phyloP scores from a whole-genome alignment of 2,329 filamentous ascomycete species.

The Didymella lethalis region DNA sequence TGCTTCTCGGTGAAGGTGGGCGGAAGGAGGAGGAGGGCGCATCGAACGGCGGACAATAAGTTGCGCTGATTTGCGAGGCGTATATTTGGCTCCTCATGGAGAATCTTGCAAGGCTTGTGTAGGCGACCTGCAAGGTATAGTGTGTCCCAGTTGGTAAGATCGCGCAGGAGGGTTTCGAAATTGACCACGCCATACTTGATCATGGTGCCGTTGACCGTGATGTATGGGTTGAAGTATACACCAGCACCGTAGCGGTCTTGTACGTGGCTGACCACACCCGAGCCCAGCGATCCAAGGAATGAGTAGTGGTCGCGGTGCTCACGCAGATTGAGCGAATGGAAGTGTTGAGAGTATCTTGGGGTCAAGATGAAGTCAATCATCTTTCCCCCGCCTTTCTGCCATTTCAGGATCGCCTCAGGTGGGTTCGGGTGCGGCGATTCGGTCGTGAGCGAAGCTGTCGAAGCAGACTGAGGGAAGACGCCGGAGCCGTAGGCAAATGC shows the following conservation, averaged over 20 bases:
- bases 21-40: constrained; percentile 85
- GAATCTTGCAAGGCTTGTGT: constrained; percentile 97
- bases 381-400: constrained; percentile 87
- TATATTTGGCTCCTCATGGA: constrained; percentile 90
- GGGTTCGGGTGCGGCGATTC: constrained; percentile 81
- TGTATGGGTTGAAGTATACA: constrained; percentile 96
- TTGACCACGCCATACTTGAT: constrained; percentile 99
- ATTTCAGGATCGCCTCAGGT: constrained; percentile 79
- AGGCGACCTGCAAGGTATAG: constrained; percentile 95
- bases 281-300: constrained; percentile 80
- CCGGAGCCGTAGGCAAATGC: constrained; percentile 97
- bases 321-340: constrained; percentile 90
- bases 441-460: constrained; percentile 57
- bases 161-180: constrained; percentile 83
- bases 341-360: constrained; percentile 92
- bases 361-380: constrained; percentile 99
- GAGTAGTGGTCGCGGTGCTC: constrained; percentile 96
- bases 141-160: constrained; percentile 90
- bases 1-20: constrained; percentile 84
- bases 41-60: constrained; percentile 87
- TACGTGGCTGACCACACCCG: constrained; percentile 81
- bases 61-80: constrained; percentile 96
- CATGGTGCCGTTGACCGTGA: constrained; percentile 91
- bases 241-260: constrained; percentile 91
- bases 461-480: constrained; percentile 82